Conservation (phyloP, 2,329 filamentous ascomycete genomes). For the Hansfordia pulvinata region DNA sequence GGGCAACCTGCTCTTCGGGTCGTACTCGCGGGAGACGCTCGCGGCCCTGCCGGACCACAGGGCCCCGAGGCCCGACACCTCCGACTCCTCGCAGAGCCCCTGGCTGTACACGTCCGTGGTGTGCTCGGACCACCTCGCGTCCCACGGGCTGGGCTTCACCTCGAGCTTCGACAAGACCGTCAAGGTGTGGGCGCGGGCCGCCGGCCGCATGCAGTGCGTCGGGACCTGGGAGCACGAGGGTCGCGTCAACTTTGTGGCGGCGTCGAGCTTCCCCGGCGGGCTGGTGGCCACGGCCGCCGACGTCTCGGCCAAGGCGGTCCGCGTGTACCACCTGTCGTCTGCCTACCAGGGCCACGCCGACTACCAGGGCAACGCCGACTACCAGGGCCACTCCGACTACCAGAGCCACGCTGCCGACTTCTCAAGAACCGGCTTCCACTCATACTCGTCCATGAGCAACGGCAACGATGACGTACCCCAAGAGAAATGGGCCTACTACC, state of each 20-base stretch:
- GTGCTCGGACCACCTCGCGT: constrained; percentile 39
- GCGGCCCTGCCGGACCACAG: constrained; percentile 42
- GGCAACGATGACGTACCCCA: constrained; percentile 17
- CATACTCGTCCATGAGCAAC: constrained; percentile 16
- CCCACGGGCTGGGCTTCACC: constrained; percentile 35
- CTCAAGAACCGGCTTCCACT: constrained; percentile 12
- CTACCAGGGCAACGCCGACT: constrained; percentile 20
- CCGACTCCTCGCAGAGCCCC: constrained; percentile 40
- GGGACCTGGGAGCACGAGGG: constrained; percentile 43
- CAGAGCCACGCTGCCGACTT: constrained; percentile 17
- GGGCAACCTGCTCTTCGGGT: constrained; percentile 46
- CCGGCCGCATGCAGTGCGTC: constrained; percentile 25
- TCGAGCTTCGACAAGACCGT: constrained; percentile 49
- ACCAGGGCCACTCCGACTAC: constrained; percentile 26
- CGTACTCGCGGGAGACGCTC: constrained; percentile 26
- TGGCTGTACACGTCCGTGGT: constrained; percentile 54
- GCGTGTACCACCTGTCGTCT: constrained; percentile 34
- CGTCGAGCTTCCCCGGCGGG: constrained; percentile 30
- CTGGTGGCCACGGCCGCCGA: constrained; percentile 48
- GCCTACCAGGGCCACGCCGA: constrained; percentile 23
- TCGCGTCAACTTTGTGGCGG: constrained; percentile 49
- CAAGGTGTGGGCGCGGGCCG: constrained; percentile 40
- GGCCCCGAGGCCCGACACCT: constrained; percentile 42
- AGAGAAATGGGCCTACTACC: constrained; percentile 47
- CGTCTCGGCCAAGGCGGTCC: constrained; percentile 35